Conservation (phyloP, 495 filamentous ascomycete species). For the Penicillium longicatenatum region DNA sequence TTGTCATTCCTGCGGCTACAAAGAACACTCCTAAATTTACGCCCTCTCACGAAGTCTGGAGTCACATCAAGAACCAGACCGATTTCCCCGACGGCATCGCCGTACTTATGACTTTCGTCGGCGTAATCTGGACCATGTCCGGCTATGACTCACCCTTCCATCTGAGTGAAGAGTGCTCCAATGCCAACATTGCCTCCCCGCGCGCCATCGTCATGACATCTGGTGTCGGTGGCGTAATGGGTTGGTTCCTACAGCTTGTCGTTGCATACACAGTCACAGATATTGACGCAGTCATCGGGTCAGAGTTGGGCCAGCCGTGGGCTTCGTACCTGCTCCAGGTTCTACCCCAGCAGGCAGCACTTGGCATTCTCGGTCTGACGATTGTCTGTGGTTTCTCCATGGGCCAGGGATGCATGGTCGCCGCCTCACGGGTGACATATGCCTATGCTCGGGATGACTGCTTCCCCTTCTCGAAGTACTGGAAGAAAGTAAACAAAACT, state of each 20-base stretch:
- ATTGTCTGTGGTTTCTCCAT: constrained; percentile 78
- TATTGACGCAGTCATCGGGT: constrained; percentile 60
- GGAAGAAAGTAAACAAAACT: constrained; percentile 65
- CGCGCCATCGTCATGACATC: constrained; percentile 77
- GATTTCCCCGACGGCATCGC: constrained; percentile 72
- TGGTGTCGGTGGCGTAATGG: constrained; percentile 65
- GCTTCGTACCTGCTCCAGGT: constrained; percentile 74
- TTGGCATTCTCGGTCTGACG: constrained; percentile 68
- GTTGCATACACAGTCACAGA: constrained; percentile 80
- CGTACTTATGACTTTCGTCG: constrained; percentile 75
- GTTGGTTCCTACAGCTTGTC: constrained; percentile 76
- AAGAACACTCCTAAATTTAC: constrained; percentile 64
- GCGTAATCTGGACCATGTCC: constrained; percentile 65
- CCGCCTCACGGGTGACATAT: constrained; percentile 76
- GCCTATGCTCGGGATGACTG: constrained; percentile 80
- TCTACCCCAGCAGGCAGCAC: constrained; percentile 63
- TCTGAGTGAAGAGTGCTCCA: constrained; percentile 75
- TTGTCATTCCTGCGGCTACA: constrained; percentile 67
- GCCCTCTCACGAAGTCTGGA: constrained; percentile 65
- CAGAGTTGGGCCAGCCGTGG: constrained; percentile 73
- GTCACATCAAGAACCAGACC: constrained; percentile 67
- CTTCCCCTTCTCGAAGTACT: constrained; percentile 65
- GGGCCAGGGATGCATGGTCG: constrained; percentile 84
- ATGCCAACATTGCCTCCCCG: constrained; percentile 73
- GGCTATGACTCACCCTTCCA: constrained; percentile 79